Percentiles rank a stretch among this genome's conserved stretches.
Evolutionary conservation across 306 rosid genomes (phyloP).

Genomic region (Ormosia semicastrata): DNA sequence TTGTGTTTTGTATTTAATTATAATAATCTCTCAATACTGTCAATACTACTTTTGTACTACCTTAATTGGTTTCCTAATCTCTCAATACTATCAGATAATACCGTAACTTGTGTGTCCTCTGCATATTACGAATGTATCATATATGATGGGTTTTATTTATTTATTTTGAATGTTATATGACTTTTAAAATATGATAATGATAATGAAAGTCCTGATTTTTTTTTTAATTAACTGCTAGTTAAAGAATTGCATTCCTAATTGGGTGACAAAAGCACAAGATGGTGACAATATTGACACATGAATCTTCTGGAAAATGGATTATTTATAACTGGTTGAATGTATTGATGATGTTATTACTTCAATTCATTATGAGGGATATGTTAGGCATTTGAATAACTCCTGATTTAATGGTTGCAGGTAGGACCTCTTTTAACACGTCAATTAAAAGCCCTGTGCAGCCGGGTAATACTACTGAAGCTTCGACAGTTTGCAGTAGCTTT

Average conservation of each 20-base stretch:
- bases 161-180: neutral
- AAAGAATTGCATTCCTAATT: neutral
- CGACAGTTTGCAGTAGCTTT: slow-evolving; percentile 12
- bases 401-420: slow-evolving; percentile 33
- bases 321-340: neutral
- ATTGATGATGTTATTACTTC: neutral
- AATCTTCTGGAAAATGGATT: neutral
- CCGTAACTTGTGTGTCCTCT: neutral
- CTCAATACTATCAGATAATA: neutral
- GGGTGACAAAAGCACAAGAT: neutral
- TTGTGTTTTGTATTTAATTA: neutral
- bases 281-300: neutral
- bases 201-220: neutral
- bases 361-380: neutral
- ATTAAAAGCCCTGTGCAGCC: slow-evolving; percentile 38
- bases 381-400: slow-evolving; percentile 11
- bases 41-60: neutral
- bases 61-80: neutral
- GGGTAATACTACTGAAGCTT: slow-evolving; percentile 35
- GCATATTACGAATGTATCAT: neutral
- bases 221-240: neutral
- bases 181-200: neutral
- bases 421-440: slow-evolving; percentile 28
- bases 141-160: neutral
- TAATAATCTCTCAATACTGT: neutral